Percentiles rank a stretch among this genome's conserved stretches.
These are phyloP conservation scores for Xylona heveae DNA, from an alignment of 495 filamentous ascomycete genomes.

Conservation along the genomic window DNA sequence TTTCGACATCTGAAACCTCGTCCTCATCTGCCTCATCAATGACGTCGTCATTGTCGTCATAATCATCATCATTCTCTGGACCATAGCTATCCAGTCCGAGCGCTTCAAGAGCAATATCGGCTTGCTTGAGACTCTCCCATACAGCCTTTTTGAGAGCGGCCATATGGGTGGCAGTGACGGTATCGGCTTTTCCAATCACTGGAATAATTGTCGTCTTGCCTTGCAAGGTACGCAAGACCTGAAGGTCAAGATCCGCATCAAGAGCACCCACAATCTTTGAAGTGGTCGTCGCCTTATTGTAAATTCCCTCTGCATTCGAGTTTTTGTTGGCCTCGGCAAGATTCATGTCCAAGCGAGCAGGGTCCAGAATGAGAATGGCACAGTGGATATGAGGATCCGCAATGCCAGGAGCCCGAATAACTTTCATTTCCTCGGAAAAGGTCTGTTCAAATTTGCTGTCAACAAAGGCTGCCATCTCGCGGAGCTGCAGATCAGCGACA, in stretches of 20 bases:
- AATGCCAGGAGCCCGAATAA: constrained; percentile 75
- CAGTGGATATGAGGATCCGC: constrained; percentile 96
- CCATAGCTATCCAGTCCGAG: constrained; percentile 68
- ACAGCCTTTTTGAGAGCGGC: constrained; percentile 76
- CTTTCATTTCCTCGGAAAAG: constrained; percentile 93
- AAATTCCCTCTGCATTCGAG: constrained; percentile 8
- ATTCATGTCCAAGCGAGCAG: constrained; percentile 64
- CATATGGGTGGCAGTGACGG: constrained; percentile 87
- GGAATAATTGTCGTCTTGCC: constrained; percentile 94
- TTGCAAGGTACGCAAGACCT: constrained; percentile 69
- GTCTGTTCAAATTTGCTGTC: constrained; percentile 98
- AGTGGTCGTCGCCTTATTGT: constrained; percentile 11
- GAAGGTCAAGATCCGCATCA: constrained; percentile 77
- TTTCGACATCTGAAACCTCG: too few species aligned
- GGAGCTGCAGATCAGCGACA: constrained; percentile 80
- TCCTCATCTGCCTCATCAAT: constrained; percentile 38
- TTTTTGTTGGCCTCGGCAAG: constrained; percentile 41
- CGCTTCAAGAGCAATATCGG: constrained; percentile 70
- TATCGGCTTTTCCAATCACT: constrained; percentile 93
- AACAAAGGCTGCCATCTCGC: constrained; percentile 75
- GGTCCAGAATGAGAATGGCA: constrained; percentile 83
- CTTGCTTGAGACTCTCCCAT: constrained; percentile 64
- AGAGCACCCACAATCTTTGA: constrained; percentile 40
- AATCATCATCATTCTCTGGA: constrained; percentile 30
- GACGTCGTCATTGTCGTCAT: constrained; percentile 10